Evolutionary conservation across 2,329 filamentous ascomycete species (phyloP), one percentile per base, ranked within the genome.

Genomic region (Aspergillus pseudotamarii): DNA sequence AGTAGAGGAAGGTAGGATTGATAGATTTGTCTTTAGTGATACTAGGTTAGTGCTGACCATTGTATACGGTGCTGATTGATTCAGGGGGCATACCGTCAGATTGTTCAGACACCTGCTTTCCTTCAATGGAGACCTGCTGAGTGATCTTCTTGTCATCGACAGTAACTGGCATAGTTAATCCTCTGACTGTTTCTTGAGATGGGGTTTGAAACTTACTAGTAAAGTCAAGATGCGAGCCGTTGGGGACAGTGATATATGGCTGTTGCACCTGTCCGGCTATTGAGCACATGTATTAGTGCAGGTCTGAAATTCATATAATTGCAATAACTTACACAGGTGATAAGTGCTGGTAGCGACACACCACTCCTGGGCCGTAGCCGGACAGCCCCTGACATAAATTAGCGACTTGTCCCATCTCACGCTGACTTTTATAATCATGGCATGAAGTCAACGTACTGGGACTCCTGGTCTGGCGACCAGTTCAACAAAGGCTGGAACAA

Each of bases 401-500:
- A 61, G 41, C 16, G 1, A 10, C 1, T 6, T 23, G 2, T 14
- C 12, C 11, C 5, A 46, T 28, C 10, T 2, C 4, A 6, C 19
- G 23, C 23, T 19, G 23, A 16, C 45, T 2, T 23, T 14, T 3
- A 10, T 14, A 11, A 23, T 2, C 23, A 1, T 32, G 5, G 2
- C 1, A 3, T 19, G 14, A 14, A 30, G n/a, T 2, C 6, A 10
- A 63, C 57, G 38, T 51, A 63, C 62, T 64, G 62, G 0, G 58
- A 14, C 48, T 61, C 9, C 62, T 64, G 62, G 26, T 64, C 62
- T 2, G 62, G 62, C 46, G 62, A 64, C 62, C 62, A 64, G 21
- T 64, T 64, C 36, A 64, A 26, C 54, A 64, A 45, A 10, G 62
- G 62, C 54, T 64, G 62, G 48, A 58, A 64, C 46, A 64, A 28